Base-by-base conservation (phyloP, 108 stramenopile species). In the Skeletonema tropicum region DNA sequence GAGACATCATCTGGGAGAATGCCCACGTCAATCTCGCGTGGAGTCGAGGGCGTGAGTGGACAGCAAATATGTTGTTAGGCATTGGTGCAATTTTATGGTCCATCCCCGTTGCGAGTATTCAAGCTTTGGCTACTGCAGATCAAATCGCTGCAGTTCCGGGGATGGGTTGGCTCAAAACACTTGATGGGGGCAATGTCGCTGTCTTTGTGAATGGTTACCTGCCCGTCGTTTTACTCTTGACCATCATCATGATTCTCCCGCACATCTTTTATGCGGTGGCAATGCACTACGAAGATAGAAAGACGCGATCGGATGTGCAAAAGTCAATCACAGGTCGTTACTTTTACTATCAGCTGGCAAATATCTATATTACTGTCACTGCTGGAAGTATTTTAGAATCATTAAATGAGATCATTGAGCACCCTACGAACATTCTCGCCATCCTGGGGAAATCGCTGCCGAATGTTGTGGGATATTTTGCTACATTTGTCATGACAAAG, bases 261-360 rank as follows among this genome's bases (percentile, higher is more conserved):
- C 36, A 82, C 15, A 74, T 94, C 63, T 95, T 97, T 68, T 79
- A 97, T 71, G 79, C 76, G 4, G 59, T 95, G 49, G 94, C 97
- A 13, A 60, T 78, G 13, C 80, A 73, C 9, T 95, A 94, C 57
- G 95, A 96, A 76, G 77, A 86, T 35, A 72, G 94, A 35, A 95
- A 94, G 73, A 86, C 90, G 19, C 73, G 83, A 30, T 88, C 88
- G 21, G 94, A 93, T 60, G 84, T 95, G 11, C 94, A 97, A 69
- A 57, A 66, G 25, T 92, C 89, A n/a, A 92, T 97, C 63, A 76
- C 95, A 49, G 78, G 80, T 9, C 83, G 97, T 29, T 94, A 90
- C 79, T 96, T 97, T 77, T 93, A 93, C 75, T 97, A 92, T 77
- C 94, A 94, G 75, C 75, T 97, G 35, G 87, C 91, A 30, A 94